phyloP scores from a whole-genome alignment of 257 asterid genomes.

The Sherardia arvensis region DNA sequence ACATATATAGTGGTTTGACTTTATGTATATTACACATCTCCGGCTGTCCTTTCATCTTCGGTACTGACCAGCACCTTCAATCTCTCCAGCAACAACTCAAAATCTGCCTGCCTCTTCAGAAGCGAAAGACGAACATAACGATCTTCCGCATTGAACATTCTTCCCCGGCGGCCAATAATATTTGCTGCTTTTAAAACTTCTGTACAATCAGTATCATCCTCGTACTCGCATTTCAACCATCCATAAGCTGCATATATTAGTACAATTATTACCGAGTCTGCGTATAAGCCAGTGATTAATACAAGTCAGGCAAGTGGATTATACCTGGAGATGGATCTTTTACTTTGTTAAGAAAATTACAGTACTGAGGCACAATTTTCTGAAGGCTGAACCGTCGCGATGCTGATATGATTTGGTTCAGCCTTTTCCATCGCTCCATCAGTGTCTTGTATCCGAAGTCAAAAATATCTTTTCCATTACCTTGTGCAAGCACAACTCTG shows the following conservation, averaged over 20 bases:
- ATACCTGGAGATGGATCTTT: slow-evolving; percentile 86
- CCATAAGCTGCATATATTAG: slow-evolving; percentile 20
- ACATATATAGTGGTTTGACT: no score
- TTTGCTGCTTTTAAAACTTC: slow-evolving; percentile 10
- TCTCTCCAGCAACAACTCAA: slow-evolving; percentile 10
- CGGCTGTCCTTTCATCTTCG: slow-evolving; percentile 3
- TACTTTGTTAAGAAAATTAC: slow-evolving; percentile 38
- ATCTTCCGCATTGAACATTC: slow-evolving; percentile 7
- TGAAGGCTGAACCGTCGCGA: slow-evolving; percentile 49
- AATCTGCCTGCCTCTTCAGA: slow-evolving; percentile 18
- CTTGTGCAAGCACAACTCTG: slow-evolving; percentile 23
- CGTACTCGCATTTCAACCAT: slow-evolving; percentile 25
- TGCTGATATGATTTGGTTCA: slow-evolving; percentile 26
- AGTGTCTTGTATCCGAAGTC: slow-evolving; percentile 35
- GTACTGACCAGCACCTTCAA: slow-evolving; percentile 8
- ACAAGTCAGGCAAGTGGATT: neutral
- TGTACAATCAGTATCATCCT: slow-evolving; percentile 16
- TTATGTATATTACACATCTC: slow-evolving; percentile 8
- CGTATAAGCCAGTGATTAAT: no score
- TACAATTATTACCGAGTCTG: neutral
- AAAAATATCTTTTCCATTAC: slow-evolving; percentile 34
- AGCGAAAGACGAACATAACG: slow-evolving; percentile 19
- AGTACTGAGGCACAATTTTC: slow-evolving; percentile 38
- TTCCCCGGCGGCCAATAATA: slow-evolving; percentile 15
- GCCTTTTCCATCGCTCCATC: slow-evolving; percentile 47